Base-by-base conservation (phyloP, 1,284 basidiomycete species). In the Sporisorium exsertum region DNA sequence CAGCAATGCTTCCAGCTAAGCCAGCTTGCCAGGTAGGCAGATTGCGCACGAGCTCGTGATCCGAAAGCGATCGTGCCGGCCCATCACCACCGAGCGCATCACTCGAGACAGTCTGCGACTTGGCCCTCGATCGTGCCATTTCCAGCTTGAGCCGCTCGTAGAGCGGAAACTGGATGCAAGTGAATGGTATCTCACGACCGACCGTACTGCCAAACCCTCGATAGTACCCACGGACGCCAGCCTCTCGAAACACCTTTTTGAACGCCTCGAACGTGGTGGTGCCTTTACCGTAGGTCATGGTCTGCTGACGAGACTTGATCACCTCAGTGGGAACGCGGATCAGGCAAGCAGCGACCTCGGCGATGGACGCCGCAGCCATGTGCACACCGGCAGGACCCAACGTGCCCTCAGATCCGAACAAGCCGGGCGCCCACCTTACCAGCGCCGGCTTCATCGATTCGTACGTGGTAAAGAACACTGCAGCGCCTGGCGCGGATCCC, bases 401-500 rank as follows among this genome's bases (percentile, higher is more conserved):
- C 61, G 73, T 66, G 67, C 67, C 70, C 10, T 65, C 56, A 4
- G 58, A 40, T 2, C 67, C 69, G 59, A 76, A 72, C 4, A 72
- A 60, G 6, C 57, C 58, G 0, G 58, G 62, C 42, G 64, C 32
- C 58, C 70, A 63, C 3, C 66, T 53, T 8, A 71, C 55, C 24
- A 85, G 58, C 12, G 86, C 87, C 53, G 90, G 89, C 87, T 99
- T 99, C 79, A 96, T 89, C 15, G 90, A 90, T 81, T 98, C 95
- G 85, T 99, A 99, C 0, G 92, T 94, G 24, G 93, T 92, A 86
- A 99, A 99, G 88, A 99, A 99, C 0, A 91, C 90, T 1, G 95
- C 94, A 66, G 96, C 96, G 84, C 96, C 96, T 0, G 97, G 96
- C 15, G 96, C 95, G 83, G 94, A 95, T 20, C 96, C 97, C 10